Conservation (phyloP, 768 basidiomycete species). For the Pleurotus tuoliensis region DNA sequence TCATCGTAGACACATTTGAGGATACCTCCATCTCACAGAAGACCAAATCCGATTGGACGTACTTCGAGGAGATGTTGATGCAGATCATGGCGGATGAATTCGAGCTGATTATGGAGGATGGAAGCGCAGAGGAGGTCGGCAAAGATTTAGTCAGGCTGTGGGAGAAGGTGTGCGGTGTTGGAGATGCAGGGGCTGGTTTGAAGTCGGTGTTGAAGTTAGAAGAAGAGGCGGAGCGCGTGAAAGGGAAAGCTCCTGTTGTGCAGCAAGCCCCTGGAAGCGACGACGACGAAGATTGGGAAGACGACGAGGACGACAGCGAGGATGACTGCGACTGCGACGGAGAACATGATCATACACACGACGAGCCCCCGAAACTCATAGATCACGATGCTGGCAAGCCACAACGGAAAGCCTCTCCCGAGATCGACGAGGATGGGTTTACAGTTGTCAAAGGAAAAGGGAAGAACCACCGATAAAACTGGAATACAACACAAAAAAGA, state of each 20-base stretch:
- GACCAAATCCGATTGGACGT: slow-evolving; percentile 55
- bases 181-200: slow-evolving; percentile 44
- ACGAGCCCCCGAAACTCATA: slow-evolving; percentile 55
- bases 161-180: slow-evolving; percentile 40
- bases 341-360: slow-evolving; percentile 40
- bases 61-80: slow-evolving; percentile 77
- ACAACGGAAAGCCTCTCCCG: slow-evolving; percentile 48
- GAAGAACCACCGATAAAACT: slow-evolving; percentile 39
- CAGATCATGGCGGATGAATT: slow-evolving; percentile 90
- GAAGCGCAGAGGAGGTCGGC: slow-evolving; percentile 71
- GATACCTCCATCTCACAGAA: slow-evolving; percentile 26
- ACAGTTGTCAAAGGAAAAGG: slow-evolving; percentile 68
- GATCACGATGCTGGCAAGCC: slow-evolving; percentile 18
- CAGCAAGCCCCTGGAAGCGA: slow-evolving; percentile 33
- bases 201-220: slow-evolving; percentile 60
- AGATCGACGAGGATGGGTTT: slow-evolving; percentile 92
- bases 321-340: slow-evolving; percentile 18
- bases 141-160: slow-evolving; percentile 69
- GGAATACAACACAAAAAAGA: too few relatives aligned
- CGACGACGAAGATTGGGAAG: slow-evolving; percentile 39
- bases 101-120: slow-evolving; percentile 80
- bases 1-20: slow-evolving; percentile 79
- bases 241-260: slow-evolving; percentile 51
- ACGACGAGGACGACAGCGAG: slow-evolving; percentile 39
- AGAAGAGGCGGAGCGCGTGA: slow-evolving; percentile 50